Percentiles rank a stretch among this genome's conserved stretches.
Conservation (phyloP, 2,329 filamentous ascomycete species). For the Scortechinia acanthostroma region DNA sequence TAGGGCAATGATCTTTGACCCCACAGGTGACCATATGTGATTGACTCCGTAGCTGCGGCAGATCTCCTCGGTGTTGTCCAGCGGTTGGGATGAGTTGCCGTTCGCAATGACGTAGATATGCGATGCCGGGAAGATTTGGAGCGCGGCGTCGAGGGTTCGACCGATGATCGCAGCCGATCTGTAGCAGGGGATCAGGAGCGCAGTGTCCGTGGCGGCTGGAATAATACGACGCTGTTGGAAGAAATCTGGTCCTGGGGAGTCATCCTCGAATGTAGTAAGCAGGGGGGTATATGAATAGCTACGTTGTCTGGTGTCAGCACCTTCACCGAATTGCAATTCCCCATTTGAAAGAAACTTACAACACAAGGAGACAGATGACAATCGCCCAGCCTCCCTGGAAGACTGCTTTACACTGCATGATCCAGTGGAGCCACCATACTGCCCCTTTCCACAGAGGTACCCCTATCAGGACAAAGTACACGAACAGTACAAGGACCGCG, state of each 20-base stretch:
- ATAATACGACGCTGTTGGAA: no score
- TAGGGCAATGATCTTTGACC: slow-evolving; percentile 38
- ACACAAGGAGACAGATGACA: slow-evolving; percentile 21
- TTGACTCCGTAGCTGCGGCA: slow-evolving; percentile 32
- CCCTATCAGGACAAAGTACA: slow-evolving; percentile 36
- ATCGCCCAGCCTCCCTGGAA: slow-evolving; percentile 29
- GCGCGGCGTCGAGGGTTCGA: slow-evolving; percentile 29
- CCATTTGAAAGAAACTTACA: slow-evolving; percentile 14
- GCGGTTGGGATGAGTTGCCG: slow-evolving; percentile 32
- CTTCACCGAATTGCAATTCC: not conserved
- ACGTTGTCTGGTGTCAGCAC: not conserved
- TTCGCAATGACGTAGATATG: slow-evolving; percentile 39
- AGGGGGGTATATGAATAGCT: not conserved
- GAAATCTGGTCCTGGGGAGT: slow-evolving; percentile 14
- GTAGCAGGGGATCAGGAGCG: slow-evolving; percentile 37
- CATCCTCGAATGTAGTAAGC: slow-evolving; percentile 18
- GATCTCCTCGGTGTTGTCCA: slow-evolving; percentile 36
- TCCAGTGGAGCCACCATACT: slow-evolving; percentile 30
- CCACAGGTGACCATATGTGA: slow-evolving; percentile 37
- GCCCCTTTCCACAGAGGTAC: slow-evolving; percentile 34
- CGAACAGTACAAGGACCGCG: slow-evolving; percentile 19
- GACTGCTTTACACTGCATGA: slow-evolving; percentile 27
- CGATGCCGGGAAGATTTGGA: slow-evolving; percentile 32
- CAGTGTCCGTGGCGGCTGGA: slow-evolving; percentile 20
- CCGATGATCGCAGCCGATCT: slow-evolving; percentile 31